Base-by-base conservation (phyloP, 371 early-diverging fungal species). In the Chytridium lagenaria region DNA sequence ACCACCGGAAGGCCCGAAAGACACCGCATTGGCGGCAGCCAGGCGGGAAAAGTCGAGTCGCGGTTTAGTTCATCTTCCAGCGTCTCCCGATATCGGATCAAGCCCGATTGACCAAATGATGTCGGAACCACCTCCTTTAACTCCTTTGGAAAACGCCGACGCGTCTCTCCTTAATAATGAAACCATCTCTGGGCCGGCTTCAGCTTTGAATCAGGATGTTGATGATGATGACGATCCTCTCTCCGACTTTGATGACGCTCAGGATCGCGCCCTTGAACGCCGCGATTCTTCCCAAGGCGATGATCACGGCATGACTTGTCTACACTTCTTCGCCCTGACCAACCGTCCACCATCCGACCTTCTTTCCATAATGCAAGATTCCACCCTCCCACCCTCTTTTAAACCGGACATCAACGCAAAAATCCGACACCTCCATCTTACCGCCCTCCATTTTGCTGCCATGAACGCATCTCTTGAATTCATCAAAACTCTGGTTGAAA, bases 241-340 rank as follows among this genome's bases (percentile, higher is more conserved):
- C 65, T 49, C 63, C 37, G 61, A 16, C 64, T 2, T 63, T 37
- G 3, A 31, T 44, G 19, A 44, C 44, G 19, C 7, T 44, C 44
- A 7, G 7, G 44, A 44, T 19, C 44, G 19, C 51, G 5, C 69
- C 51, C 19, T 63, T 74, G 28, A n/a, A 0, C 61, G 74, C n/a
- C 30, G 66, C 23, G 74, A 74, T 65, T 74, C 74, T 22, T 52
- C 63, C 19, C 74, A 74, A 40, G 39, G 65, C 31, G 69, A 74
- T 26, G 74, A 74, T 38, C 64, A 74, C 31, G 69, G 64, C 37
- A 74, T 74, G 74, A 74, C 61, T 39, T 59, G 65, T 36, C 59
- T 74, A 5, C 74, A 74, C 39, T 74, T 63, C 37, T 74, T 74
- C 23, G 69, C 74, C 7, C 15, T 63, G 15, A 33, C 64, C 33